Evolutionary conservation across 108 stramenopile species (phyloP).

Genomic region (Skeletonema tropicum): DNA sequence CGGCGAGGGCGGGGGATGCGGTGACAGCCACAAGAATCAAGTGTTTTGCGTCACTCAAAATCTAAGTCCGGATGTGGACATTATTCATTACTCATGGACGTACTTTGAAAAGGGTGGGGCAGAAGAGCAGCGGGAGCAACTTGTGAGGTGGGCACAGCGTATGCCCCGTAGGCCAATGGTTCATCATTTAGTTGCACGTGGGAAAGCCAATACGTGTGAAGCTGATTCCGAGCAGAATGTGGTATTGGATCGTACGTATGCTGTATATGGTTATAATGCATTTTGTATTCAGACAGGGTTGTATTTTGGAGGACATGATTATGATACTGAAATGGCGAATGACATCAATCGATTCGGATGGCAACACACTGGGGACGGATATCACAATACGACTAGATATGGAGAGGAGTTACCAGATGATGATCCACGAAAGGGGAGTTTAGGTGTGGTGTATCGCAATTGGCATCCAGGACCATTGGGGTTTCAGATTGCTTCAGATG

Average conservation of each 20-base stretch:
- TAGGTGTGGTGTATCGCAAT: constrained; percentile 56
- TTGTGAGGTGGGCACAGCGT: constrained; percentile 50
- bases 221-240: constrained; percentile 32
- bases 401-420: constrained; percentile 44
- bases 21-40: constrained; percentile 55
- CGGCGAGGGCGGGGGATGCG: constrained; percentile 61
- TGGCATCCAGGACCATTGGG: constrained; percentile 69
- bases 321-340: constrained; percentile 33
- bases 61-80: neutral
- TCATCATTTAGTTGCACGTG: constrained; percentile 49
- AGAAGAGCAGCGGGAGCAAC: constrained; percentile 36
- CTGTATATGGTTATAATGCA: constrained; percentile 50
- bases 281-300: constrained; percentile 57
- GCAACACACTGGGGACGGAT: constrained; percentile 51
- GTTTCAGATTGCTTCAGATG: constrained; percentile 57
- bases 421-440: constrained; percentile 43
- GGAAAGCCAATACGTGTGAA: constrained; percentile 43
- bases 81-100: constrained; percentile 28
- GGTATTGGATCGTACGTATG: constrained; percentile 41
- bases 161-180: constrained; percentile 49
- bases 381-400: constrained; percentile 62
- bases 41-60: constrained; percentile 59
- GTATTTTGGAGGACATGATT: constrained; percentile 55
- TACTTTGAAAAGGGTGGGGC: constrained; percentile 53
- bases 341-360: constrained; percentile 50